phyloP scores from a whole-genome alignment of 1,139 yeast genomes.

The Sugiyamaella sp. region DNA sequence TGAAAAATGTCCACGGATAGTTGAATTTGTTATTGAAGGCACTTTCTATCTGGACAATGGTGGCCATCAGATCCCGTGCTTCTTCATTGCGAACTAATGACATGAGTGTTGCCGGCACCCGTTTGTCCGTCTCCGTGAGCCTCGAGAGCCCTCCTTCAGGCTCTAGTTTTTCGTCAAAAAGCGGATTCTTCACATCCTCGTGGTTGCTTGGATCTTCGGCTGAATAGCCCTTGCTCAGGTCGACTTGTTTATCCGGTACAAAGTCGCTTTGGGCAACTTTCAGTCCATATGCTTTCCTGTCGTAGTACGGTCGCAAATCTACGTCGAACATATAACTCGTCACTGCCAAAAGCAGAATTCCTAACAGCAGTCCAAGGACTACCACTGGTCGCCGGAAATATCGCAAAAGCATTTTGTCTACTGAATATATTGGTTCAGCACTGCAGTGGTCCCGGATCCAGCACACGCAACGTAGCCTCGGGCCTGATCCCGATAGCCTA shows the following conservation, averaged over 20 bases:
- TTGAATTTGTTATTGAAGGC: constrained; percentile 68
- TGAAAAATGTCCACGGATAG: constrained; percentile 81
- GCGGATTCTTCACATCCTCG: constrained; percentile 15
- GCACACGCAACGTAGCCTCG: no score
- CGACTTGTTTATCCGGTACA: constrained; percentile 9
- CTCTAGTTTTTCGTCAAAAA: constrained; percentile 17
- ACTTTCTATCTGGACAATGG: constrained; percentile 62
- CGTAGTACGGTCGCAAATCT: not conserved
- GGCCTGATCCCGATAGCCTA: no score
- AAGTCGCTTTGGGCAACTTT: constrained; percentile 11
- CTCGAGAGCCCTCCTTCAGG: constrained; percentile 19
- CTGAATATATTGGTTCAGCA: no score
- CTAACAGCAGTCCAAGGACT: not conserved
- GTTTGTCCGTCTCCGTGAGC: constrained; percentile 11
- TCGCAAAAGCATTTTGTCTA: constrained; percentile 6
- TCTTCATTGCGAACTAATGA: constrained; percentile 74
- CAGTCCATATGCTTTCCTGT: constrained; percentile 5
- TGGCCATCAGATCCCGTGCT: constrained; percentile 48
- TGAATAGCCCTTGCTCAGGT: constrained; percentile 16
- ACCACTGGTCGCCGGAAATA: constrained; percentile 3
- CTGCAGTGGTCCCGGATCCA: no score
- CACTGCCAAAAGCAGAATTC: not conserved
- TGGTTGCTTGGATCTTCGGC: constrained; percentile 5
- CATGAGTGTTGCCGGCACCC: constrained; percentile 72
- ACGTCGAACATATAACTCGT: not conserved